Evolutionary conservation across 768 basidiomycete species (phyloP), one percentile per base, ranked within the genome.

Genomic region (Phaeotremella fagi): DNA sequence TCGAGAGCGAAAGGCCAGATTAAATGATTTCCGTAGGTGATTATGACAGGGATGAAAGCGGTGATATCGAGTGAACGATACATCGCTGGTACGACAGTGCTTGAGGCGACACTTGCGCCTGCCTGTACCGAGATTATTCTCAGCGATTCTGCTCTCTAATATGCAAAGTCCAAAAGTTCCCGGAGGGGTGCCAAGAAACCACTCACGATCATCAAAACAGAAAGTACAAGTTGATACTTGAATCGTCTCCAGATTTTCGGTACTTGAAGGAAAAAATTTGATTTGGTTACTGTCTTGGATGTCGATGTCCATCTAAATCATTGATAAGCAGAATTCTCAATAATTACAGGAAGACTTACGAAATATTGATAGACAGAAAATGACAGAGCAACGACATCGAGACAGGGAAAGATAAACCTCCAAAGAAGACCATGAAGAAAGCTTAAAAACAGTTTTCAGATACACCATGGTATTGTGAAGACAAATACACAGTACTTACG

Each of bases 211-310:
- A 60, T 14, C 20, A 49, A 1, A 5, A 78, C 55, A 4, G 77
- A 74, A 31, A 80, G 82, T 22, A 87, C 50, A 24, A 80, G 50
- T 54, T 79, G 28, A 83, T 35, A 59, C 79, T 85, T 82, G 76
- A 87, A 90, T 3, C 88, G 84, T 56, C 82, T 82, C 61, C 84
- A 75, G 67, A 90, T 88, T 55, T 81, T 81, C 1, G 89, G 89
- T 9, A 89, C 83, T 71, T 91, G 88, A 49, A 84, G 81, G 81
- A 86, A 89, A 77, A 91, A 89, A 69, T 89, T 90, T 1, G 86
- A 87, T 38, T 82, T 79, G 73, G 88, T 85, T 38, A 90, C 86
- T 74, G 87, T 85, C 81, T 88, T 89, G 62, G 80, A 81, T 4
- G 86, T 87, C 7, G 85, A 83, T 23, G 81, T 26, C 53, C 53